Base-by-base conservation (phyloP, 345 rosid genomes). In the Cardamine occulta region DNA sequence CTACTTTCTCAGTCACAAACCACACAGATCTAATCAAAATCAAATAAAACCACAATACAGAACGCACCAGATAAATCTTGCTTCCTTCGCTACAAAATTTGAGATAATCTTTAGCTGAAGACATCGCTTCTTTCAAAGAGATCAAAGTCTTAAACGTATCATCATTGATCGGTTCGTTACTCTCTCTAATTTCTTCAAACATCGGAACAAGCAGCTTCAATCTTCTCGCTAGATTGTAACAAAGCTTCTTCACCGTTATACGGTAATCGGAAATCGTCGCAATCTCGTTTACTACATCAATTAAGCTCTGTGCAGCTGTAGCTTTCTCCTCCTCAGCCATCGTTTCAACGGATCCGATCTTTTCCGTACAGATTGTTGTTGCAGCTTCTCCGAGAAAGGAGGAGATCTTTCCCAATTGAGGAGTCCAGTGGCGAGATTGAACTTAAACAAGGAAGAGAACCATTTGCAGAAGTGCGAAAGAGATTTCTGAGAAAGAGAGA, bases 31-130 rank as follows among this genome's bases (percentile, higher is more conserved):
- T 72, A 71, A 57, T 57, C 61, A 68, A 61, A 21, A 8, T 18
- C 26, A 60, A 56, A 68, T 47, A 51, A 6, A 44, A 39, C 59
- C 47, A 59, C 51, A 49, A 70, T 40, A 40, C 15, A 73, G 64
- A 61, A 84, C 97, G 75, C 76, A 95, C 99, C 97, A 92, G 58
- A 81, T 90, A 92, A 83, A 95, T 88, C 86, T 90, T 92, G 87
- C 97, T 91, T 74, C 93, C 97, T 75, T 89, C 85, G 76, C 92
- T 72, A 55, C 97, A 96, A 61, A 88, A 88, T 77, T 80, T 80
- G 74, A 92, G 96, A 81, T 87, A 71, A 69, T 87, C 93, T 74
- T 81, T 87, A 1, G 93, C 88, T 0, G 84, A 85, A 58, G 29
- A 37, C 70, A 92, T 70, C 24, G 91, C 84, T 7, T 78, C 86